Evolutionary conservation across 257 asterid species (phyloP).

Genomic region (Capsicum pubescens): DNA sequence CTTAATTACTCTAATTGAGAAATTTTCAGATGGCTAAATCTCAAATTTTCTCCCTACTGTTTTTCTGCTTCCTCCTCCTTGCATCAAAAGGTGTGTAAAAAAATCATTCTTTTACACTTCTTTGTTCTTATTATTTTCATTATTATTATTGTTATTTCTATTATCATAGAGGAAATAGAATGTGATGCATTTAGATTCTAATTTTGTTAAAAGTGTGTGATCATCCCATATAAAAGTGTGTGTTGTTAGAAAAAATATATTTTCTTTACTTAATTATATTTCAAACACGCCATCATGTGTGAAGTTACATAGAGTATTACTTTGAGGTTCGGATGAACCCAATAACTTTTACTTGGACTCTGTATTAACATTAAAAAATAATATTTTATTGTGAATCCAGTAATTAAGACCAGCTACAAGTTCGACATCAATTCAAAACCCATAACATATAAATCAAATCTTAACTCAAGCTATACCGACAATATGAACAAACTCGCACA

Average conservation of each 20-base stretch:
- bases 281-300: background rate
- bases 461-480: fast-evolving
- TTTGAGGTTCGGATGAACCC: background rate
- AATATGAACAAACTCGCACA: background rate
- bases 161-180: background rate
- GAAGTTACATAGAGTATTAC: background rate
- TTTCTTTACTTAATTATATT: background rate
- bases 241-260: background rate
- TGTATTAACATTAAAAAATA: background rate
- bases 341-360: background rate
- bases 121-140: background rate
- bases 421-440: background rate
- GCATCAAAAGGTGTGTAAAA: background rate
- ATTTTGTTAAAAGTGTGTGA: background rate
- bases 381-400: background rate
- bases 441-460: background rate
- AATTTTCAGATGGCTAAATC: background rate
- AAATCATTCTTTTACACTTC: background rate
- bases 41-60: background rate
- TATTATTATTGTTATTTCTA: background rate
- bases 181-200: background rate
- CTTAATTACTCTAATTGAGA: background rate
- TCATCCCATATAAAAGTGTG: background rate
- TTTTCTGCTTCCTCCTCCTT: background rate
- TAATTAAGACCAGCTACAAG: background rate